Conservation (phyloP, 2,329 filamentous ascomycete species). For the Venturia nashicola region DNA sequence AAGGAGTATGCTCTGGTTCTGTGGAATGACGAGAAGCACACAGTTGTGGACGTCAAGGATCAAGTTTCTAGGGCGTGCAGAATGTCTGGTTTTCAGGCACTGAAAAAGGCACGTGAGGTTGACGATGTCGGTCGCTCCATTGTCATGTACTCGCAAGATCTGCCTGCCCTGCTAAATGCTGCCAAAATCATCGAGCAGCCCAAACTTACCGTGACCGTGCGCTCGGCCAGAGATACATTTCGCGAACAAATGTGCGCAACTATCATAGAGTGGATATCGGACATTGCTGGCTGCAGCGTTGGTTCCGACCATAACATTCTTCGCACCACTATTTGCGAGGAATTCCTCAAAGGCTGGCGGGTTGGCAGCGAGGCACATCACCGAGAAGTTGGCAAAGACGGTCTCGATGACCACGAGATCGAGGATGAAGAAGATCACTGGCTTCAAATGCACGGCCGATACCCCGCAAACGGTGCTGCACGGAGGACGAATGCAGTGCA, state of each 20-base stretch:
- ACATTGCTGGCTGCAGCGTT: slow-evolving; percentile 82
- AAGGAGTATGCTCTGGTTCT: slow-evolving; percentile 74
- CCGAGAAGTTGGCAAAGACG: slow-evolving; percentile 61
- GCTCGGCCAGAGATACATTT: slow-evolving; percentile 88
- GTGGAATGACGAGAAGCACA: slow-evolving; percentile 99
- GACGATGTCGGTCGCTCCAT: slow-evolving; percentile 81
- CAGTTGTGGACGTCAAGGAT: slow-evolving; percentile 76
- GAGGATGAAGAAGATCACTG: slow-evolving; percentile 35
- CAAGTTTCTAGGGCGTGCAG: slow-evolving; percentile 85
- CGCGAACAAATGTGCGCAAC: slow-evolving; percentile 98
- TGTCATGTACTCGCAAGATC: slow-evolving; percentile 60
- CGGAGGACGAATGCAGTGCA: slow-evolving; percentile 27
- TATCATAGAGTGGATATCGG: slow-evolving; percentile 89
- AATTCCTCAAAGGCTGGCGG: slow-evolving; percentile 78
- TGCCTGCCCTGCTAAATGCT: slow-evolving; percentile 62
- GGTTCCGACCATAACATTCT: slow-evolving; percentile 69
- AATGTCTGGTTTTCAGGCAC: slow-evolving; percentile 55
- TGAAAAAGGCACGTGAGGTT: slow-evolving; percentile 71
- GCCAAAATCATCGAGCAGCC: slow-evolving; percentile 87
- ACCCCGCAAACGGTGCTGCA: neutral
- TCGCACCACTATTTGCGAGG: slow-evolving; percentile 74
- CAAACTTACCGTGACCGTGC: slow-evolving; percentile 88
- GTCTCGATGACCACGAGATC: slow-evolving; percentile 69
- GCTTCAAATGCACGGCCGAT: slow-evolving; percentile 12
- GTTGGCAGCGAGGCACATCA: slow-evolving; percentile 76